Base-by-base conservation (phyloP, 2,329 filamentous ascomycete species). In the Aureobasidium zeae region DNA sequence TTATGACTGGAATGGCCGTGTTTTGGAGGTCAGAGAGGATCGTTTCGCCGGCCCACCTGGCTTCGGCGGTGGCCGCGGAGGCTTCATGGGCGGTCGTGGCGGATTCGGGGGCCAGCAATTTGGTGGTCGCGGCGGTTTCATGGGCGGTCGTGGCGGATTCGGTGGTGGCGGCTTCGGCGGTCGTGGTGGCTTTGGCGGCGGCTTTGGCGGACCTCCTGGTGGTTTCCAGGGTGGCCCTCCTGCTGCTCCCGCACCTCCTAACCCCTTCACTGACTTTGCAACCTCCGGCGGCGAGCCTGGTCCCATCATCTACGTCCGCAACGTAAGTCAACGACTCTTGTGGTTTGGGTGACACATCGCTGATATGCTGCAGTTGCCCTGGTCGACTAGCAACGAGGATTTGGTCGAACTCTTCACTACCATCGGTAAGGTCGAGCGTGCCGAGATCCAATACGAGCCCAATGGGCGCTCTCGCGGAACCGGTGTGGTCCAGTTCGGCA, bases 371-470 rank as follows among this genome's bases (percentile, higher is more conserved):
- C 55, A 94, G 88, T 77, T 98, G 51, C 91, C 91, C 10, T 98
- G 91, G 91, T 96, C 91, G 20, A 98, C 91, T 12, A 95, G 88
- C 70, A 96, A 98, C 60, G 91, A 98, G 51, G 91, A 98, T 63
- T 72, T 98, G 19, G 79, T 96, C 46, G 91, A 98, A 62, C 75
- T 98, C 15, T 98, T 98, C 71, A 88, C 84, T 13, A 98, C 91
- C 9, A 98, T 98, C 58, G 91, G 91, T 51, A 94, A 94, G 64
- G 91, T 98, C 48, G 87, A 95, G 57, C 87, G 91, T 57, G 91
- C 91, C n/a, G 91, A 98, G 67, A 96, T 98, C 46, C 91, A 98
- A 66, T 96, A 98, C 59, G 91, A 98, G 64, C 83, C 86, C 3
- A 96, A 93, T 57, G 91, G 91, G 33, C 85, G 91, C 55, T 98